A percentile compares a stretch with the other conserved stretches of the same genome.
Evolutionary conservation across 2,329 filamentous ascomycete genomes (phyloP).

Genomic region (Drechslerella dactyloides): DNA sequence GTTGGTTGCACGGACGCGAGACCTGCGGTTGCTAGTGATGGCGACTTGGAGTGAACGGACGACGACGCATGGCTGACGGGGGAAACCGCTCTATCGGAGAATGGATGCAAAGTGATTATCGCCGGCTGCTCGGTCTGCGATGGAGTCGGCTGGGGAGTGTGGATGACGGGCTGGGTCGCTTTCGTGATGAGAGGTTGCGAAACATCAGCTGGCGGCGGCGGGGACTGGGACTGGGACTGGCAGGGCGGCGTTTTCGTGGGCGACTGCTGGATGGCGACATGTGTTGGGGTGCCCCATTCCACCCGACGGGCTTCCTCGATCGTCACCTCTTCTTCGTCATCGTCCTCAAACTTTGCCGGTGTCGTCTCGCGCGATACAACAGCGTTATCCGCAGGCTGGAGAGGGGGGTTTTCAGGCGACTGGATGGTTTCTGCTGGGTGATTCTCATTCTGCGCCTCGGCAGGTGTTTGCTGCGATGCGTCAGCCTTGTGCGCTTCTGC

Average conservation of each 20-base stretch:
- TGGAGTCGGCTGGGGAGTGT: conserved; percentile 35
- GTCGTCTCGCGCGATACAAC: conserved; percentile 30
- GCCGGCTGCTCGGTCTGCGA: conserved; percentile 28
- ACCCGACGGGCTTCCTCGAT: conserved; percentile 38
- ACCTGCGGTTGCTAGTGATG: conserved; percentile 21
- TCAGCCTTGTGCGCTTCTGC: conserved; percentile 17
- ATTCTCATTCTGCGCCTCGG: conserved; percentile 10
- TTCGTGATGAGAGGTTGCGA: conserved; percentile 48
- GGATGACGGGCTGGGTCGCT: conserved; percentile 40
- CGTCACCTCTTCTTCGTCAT: conserved; percentile 35
- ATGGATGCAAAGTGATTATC: conserved; percentile 23
- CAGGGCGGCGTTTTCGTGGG: conserved; percentile 41
- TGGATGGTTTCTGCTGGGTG: conserved; percentile 14
- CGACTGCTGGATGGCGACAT: conserved; percentile 44
- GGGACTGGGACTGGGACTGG: too few species aligned
- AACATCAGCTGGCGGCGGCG: conserved; percentile 27
- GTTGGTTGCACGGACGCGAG: conserved; percentile 16
- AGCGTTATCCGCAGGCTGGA: conserved; percentile 5
- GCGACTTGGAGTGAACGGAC: conserved; percentile 36
- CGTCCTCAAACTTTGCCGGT: conserved; percentile 41
- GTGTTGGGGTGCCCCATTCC: conserved; percentile 44
- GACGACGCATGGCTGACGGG: conserved; percentile 46
- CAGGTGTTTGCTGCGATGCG: conserved; percentile 19
- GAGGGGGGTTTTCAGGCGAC: conserved; percentile 3
- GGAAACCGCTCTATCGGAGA: conserved; percentile 36